Conservation (phyloP, 1,139 yeast species). For the Blastobotrys indianensis region DNA sequence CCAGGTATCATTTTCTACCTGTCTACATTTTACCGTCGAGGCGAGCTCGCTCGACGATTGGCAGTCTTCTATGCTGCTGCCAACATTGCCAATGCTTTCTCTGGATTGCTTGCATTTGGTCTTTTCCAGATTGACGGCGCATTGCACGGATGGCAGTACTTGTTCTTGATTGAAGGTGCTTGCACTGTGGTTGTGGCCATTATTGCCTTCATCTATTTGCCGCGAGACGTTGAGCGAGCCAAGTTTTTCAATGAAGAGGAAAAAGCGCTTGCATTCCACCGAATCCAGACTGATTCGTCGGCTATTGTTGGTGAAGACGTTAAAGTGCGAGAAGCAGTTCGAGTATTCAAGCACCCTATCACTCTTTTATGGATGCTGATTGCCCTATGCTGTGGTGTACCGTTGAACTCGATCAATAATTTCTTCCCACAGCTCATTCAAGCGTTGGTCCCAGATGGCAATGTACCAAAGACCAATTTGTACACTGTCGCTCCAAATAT, state of each 20-base stretch:
- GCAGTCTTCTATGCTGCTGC: constrained; percentile 52
- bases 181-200: constrained; percentile 31
- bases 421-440: constrained; percentile 51
- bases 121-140: constrained; percentile 31
- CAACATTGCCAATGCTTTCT: constrained; percentile 33
- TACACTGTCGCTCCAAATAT: constrained; percentile 56
- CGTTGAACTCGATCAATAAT: constrained; percentile 43
- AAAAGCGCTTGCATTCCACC: constrained; percentile 23
- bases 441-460: constrained; percentile 45
- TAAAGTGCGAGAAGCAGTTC: constrained; percentile 42
- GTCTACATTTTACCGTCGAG: constrained; percentile 31
- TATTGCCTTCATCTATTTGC: constrained; percentile 42
- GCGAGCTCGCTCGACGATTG: constrained; percentile 42
- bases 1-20: constrained; percentile 32
- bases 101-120: constrained; percentile 30
- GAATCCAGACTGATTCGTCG: constrained; percentile 43
- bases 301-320: constrained; percentile 43
- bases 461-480: constrained; percentile 44
- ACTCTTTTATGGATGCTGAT: constrained; percentile 44
- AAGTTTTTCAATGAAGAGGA: constrained; percentile 42
- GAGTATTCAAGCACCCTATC: constrained; percentile 47
- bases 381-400: constrained; percentile 45
- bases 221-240: constrained; percentile 48
- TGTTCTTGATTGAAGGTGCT: constrained; percentile 37
- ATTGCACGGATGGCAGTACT: constrained; percentile 35